Percentiles rank a stretch among this genome's conserved stretches.
These are phyloP conservation scores for Eimeria zaria DNA, from an alignment of 169 alveolate genomes.

Conservation along the genomic window DNA sequence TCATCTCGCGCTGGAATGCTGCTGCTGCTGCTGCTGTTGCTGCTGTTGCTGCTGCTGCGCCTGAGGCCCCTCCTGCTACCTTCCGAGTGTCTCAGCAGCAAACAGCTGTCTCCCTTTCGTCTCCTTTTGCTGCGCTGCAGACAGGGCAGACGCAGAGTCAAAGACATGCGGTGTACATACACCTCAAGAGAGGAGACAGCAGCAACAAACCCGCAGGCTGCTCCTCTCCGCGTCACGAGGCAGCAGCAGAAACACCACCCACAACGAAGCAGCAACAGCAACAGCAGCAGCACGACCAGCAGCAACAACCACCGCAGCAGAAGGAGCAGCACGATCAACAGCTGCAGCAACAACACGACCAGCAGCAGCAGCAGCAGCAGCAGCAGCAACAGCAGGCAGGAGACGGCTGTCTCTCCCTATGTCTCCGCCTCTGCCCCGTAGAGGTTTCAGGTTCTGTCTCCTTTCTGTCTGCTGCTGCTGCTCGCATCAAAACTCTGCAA, in stretches of 20 bases:
- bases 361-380: conserved; percentile 9
- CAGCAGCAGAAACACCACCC: conserved; percentile 2
- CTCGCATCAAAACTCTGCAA: neutral
- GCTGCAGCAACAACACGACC: conserved; percentile 4
- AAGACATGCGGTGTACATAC: conserved; percentile 5
- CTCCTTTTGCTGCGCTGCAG: neutral
- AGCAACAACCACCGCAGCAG: neutral
- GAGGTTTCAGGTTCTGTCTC: neutral
- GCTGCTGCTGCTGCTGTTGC: conserved; percentile 24
- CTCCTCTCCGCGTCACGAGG: neutral
- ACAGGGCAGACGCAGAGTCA: neutral
- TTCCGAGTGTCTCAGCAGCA: neutral
- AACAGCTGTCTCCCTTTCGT: neutral
- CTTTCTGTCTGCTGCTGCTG: conserved; percentile 32
- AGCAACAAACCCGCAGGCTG: neutral
- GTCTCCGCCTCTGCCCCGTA: neutral
- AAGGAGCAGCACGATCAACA: too few relatives aligned
- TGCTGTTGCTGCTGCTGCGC: conserved; percentile 32
- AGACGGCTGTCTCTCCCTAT: neutral
- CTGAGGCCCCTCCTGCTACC: conserved; percentile 17
- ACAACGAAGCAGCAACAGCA: neutral
- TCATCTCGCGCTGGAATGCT: neutral
- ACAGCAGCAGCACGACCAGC: conserved; percentile 7
- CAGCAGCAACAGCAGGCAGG: neutral
- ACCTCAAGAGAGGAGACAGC: conserved; percentile 17